Evolutionary conservation across 148 eudicot species (phyloP).

Genomic region (Amaranthus cruentus): DNA sequence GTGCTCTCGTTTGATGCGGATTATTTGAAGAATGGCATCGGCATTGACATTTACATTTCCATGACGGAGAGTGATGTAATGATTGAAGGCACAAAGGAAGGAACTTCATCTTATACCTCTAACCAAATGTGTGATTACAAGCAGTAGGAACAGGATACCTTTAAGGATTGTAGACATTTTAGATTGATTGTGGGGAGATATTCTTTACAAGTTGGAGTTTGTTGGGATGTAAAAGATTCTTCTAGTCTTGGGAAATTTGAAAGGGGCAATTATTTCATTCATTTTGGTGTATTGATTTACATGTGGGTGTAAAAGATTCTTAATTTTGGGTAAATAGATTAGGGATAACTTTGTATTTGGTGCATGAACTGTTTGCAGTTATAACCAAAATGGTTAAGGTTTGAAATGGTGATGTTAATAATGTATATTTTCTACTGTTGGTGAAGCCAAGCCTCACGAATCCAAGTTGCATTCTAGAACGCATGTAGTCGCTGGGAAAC

Average conservation of each 20-base stretch:
- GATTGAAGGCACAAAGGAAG: conserved; percentile 6
- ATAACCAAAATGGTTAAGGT: too few species aligned
- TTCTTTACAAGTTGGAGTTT: neutral
- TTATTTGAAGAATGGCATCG: neutral
- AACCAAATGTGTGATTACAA: neutral
- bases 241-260: neutral
- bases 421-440: too few species aligned
- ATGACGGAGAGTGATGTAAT: neutral
- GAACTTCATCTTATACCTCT: neutral
- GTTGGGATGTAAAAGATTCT: neutral
- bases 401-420: too few species aligned
- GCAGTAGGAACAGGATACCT: neutral
- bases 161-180: neutral
- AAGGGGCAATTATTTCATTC: neutral
- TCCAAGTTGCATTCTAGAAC: too few species aligned
- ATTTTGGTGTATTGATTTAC: neutral
- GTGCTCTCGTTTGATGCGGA: neutral
- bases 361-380: too few species aligned
- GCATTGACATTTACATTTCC: conserved; percentile 6
- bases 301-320: neutral
- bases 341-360: too few species aligned
- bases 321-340: too few species aligned
- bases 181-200: neutral
- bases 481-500: too few species aligned
- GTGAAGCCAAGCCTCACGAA: too few species aligned